Percentiles rank a stretch among this genome's conserved stretches.
These are phyloP conservation scores for Beauveria sp. DNA, from an alignment of 2,329 filamentous ascomycete genomes.

Conservation along the genomic window DNA sequence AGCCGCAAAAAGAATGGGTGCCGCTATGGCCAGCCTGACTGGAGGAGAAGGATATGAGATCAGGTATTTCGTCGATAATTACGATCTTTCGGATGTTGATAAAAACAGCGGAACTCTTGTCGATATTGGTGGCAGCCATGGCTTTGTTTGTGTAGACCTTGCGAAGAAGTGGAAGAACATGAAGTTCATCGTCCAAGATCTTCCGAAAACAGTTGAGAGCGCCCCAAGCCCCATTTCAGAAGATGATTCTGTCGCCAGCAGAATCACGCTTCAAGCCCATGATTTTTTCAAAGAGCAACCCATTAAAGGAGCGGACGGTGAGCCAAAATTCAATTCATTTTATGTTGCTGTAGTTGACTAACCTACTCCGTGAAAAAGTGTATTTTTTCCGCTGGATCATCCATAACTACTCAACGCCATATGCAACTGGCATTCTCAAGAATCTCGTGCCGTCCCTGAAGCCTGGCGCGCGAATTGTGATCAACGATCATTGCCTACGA, in stretches of 20 bases:
- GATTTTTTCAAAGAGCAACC: conserved; percentile 52
- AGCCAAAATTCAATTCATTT: conserved; percentile 6
- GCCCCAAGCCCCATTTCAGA: conserved; percentile 35
- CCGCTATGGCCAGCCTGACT: conserved; percentile 47
- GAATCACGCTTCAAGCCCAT: conserved; percentile 40
- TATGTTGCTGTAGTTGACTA: background rate
- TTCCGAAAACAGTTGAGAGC: conserved; percentile 39
- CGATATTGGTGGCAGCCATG: conserved; percentile 51
- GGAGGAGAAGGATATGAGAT: conserved; percentile 50
- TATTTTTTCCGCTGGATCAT: conserved; percentile 55
- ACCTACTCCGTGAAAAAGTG: conserved; percentile 24
- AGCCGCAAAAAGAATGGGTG: conserved; percentile 44
- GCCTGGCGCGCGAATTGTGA: conserved; percentile 41
- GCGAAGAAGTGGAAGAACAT: conserved; percentile 42
- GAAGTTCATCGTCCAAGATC: conserved; percentile 48
- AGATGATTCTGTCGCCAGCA: conserved; percentile 28
- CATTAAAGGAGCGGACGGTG: conserved; percentile 43
- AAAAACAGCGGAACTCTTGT: conserved; percentile 40
- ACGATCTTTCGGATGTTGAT: conserved; percentile 43
- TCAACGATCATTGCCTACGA: conserved; percentile 38
- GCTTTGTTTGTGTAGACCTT: conserved; percentile 48
- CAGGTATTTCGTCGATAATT: conserved; percentile 43
- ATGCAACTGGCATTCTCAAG: conserved; percentile 39
- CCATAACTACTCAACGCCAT: conserved; percentile 52
- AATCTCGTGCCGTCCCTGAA: conserved; percentile 48